phyloP scores from a whole-genome alignment of 495 filamentous ascomycete species.

The Parachaetomium inaequale region DNA sequence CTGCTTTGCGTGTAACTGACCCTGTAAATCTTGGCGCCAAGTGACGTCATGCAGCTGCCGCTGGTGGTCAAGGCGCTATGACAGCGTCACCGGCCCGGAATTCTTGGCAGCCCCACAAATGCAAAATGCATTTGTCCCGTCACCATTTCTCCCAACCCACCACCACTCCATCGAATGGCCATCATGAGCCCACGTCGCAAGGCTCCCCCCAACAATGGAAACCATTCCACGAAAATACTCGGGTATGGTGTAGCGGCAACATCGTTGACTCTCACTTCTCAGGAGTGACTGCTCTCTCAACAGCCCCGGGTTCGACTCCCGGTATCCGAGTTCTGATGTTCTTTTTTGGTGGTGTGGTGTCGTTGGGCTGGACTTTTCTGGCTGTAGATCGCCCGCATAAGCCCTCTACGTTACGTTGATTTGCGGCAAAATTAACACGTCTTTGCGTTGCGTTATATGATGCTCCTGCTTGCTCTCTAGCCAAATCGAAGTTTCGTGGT shows the following conservation, averaged over 20 bases:
- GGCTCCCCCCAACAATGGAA: neutral
- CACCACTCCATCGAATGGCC: neutral
- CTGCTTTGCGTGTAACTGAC: neutral
- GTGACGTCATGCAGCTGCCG: neutral
- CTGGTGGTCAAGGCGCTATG: neutral
- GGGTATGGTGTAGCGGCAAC: constrained; percentile 19
- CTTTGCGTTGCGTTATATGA: too few relatives aligned
- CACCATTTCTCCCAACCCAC: neutral
- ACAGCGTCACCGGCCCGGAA: neutral
- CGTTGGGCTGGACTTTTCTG: neutral
- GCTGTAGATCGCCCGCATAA: too few relatives aligned
- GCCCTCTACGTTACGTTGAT: too few relatives aligned
- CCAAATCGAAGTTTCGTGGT: too few relatives aligned
- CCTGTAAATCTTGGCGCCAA: neutral
- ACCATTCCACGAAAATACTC: constrained; percentile 15
- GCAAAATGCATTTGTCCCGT: neutral
- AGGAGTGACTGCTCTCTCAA: constrained; percentile 5
- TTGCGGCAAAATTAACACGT: too few relatives aligned
- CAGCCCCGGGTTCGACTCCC: constrained; percentile 14
- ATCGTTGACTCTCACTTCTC: constrained; percentile 18
- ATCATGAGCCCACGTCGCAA: neutral
- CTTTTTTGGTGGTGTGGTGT: neutral
- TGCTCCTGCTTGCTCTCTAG: too few relatives aligned
- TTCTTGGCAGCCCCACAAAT: too few relatives aligned
- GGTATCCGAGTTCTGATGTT: constrained; percentile 14